A percentile compares a stretch with the other conserved stretches of the same genome.
These are phyloP conservation scores for Omphalea diandra DNA, from an alignment of 441 rosid species.

Conservation along the genomic window DNA sequence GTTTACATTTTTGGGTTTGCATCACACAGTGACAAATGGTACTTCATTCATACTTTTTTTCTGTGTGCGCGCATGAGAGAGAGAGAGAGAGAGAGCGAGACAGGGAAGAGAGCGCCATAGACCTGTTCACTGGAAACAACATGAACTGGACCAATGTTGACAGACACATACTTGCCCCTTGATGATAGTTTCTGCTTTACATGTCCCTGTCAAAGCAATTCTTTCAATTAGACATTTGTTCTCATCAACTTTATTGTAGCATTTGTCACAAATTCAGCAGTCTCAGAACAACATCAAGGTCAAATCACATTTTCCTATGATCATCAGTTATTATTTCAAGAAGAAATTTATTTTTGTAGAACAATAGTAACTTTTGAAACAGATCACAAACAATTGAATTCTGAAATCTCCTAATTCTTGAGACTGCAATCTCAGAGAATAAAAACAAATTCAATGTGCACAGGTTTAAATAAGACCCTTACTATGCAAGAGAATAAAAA, in stretches of 20 bases:
- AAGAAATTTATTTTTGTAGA: neutral
- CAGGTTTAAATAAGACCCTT: neutral
- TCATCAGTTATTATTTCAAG: neutral
- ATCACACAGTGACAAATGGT: neutral
- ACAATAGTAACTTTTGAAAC: neutral
- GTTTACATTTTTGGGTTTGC: neutral
- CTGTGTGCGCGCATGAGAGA: neutral
- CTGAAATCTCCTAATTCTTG: slow-evolving; percentile 1
- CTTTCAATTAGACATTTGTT: slow-evolving; percentile 21
- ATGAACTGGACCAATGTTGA: slow-evolving; percentile 90
- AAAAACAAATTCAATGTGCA: neutral
- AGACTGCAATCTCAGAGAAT: neutral
- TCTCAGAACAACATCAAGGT: neutral
- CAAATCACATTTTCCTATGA: neutral
- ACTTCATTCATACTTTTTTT: neutral
- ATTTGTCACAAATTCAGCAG: neutral
- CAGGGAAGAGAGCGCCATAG: too few species aligned
- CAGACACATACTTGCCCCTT: slow-evolving; percentile 93
- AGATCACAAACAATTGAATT: neutral
- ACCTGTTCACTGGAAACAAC: slow-evolving; percentile 97
- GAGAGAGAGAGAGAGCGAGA: slow-evolving; percentile 22
- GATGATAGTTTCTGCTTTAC: slow-evolving; percentile 91
- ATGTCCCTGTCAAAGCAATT: slow-evolving; percentile 51
- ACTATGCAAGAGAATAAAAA: neutral
- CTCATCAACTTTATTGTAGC: neutral